Percentiles rank a stretch among this genome's conserved stretches.
These are phyloP conservation scores for Lagenidium giganteum DNA, from an alignment of 352 stramenopile genomes.

Conservation along the genomic window DNA sequence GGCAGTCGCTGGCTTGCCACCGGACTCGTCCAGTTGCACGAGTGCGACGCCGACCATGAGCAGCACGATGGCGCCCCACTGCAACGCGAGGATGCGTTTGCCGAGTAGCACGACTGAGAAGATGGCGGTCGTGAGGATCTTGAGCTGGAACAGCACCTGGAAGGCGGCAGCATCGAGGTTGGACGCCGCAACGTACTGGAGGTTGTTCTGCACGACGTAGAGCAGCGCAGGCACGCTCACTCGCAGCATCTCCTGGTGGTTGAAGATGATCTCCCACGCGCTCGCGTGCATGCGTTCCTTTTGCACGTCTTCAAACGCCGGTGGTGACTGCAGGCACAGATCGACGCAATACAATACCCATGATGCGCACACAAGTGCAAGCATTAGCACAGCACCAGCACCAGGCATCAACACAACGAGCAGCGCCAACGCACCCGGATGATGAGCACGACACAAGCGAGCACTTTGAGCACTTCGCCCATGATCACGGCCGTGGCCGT, in stretches of 20 bases:
- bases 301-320: conserved; percentile 9
- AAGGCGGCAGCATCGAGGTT: conserved; percentile 79
- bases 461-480: conserved; percentile 69
- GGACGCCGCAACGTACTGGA: conserved; percentile 76
- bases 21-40: conserved; percentile 61
- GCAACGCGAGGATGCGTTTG: conserved; percentile 59
- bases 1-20: conserved; percentile 2
- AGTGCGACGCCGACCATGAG: conserved; percentile 80
- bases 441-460: conserved; percentile 41
- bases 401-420: conserved; percentile 5
- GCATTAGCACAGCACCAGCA: too few species aligned
- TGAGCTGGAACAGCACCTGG: conserved; percentile 85
- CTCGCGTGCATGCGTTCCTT: conserved; percentile 1
- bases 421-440: conserved; percentile 17
- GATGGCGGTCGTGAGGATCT: conserved; percentile 83
- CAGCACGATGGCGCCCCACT: conserved; percentile 75
- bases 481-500: conserved; percentile 68
- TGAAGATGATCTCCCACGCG: conserved; percentile 42
- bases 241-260: conserved; percentile 53
- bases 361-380: too few species aligned
- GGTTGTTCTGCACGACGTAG: conserved; percentile 83
- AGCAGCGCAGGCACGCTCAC: conserved; percentile 73
- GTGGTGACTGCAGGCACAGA: conserved; percentile 1
- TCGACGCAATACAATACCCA: too few species aligned
- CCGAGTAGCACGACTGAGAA: conserved; percentile 81